phyloP scores from a whole-genome alignment of 2,329 filamentous ascomycete species.

The Pochonia chlamydosporia region DNA sequence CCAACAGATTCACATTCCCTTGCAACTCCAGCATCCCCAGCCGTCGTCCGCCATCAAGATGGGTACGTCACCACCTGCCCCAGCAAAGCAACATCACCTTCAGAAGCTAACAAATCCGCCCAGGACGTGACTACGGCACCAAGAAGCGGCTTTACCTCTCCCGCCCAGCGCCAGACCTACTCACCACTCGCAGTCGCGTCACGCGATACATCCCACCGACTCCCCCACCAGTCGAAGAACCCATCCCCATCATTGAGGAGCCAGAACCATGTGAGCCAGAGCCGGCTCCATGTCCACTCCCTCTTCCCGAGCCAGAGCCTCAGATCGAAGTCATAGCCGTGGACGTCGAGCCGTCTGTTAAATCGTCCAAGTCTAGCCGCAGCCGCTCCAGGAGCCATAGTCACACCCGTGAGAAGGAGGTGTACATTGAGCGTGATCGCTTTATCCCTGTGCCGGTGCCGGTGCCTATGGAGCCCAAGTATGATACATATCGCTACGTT shows the following conservation, averaged over 20 bases:
- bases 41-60: conserved; percentile 10
- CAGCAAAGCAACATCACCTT: conserved; percentile 8
- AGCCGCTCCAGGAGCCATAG: conserved; percentile 21
- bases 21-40: too few species aligned
- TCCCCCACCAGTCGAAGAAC: conserved; percentile 21
- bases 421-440: conserved; percentile 47
- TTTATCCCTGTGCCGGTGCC: conserved; percentile 38
- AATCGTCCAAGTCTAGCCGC: conserved; percentile 18
- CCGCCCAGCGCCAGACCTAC: conserved; percentile 32
- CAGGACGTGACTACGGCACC: conserved; percentile 14
- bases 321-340: conserved; percentile 34
- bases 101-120: not conserved
- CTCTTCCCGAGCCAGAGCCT: conserved; percentile 16
- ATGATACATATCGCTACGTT: conserved; percentile 48
- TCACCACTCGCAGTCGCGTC: conserved; percentile 28
- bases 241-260: conserved; percentile 11
- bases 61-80: conserved; percentile 19
- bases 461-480: conserved; percentile 31
- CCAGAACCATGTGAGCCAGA: not conserved
- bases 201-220: conserved; percentile 32
- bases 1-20: too few species aligned
- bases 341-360: conserved; percentile 24
- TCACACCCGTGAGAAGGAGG: conserved; percentile 33
- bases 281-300: not conserved
- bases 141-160: conserved; percentile 39